These are phyloP conservation scores for Daldinia grandis DNA, from an alignment of 495 filamentous ascomycete genomes.

Conservation along the genomic window DNA sequence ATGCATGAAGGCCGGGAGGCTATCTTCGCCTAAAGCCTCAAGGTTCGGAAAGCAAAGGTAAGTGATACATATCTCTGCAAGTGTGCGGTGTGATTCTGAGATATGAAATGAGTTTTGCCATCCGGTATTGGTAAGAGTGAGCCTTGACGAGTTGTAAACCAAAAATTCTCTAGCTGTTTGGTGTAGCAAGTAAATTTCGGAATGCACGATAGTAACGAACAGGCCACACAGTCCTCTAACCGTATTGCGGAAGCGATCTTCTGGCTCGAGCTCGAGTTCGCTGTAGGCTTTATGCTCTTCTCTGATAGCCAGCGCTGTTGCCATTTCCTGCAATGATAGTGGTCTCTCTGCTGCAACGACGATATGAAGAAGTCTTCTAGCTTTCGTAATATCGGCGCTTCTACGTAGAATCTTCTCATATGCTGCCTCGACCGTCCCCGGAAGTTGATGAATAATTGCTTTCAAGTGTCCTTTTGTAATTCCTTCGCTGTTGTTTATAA, in stretches of 20 bases:
- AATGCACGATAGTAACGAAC: constrained; percentile 48
- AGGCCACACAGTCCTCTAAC: constrained; percentile 53
- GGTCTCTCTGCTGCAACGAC: constrained; percentile 52
- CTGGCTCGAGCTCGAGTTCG: constrained; percentile 35
- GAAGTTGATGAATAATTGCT: constrained; percentile 21
- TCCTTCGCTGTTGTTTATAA: constrained; percentile 29
- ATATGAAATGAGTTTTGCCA: not conserved
- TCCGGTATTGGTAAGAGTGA: not conserved
- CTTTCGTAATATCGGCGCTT: constrained; percentile 38
- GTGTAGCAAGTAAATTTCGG: constrained; percentile 53
- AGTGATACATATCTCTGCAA: not conserved
- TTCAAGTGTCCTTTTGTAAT: constrained; percentile 40
- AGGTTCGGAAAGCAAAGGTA: not conserved
- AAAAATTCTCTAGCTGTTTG: constrained; percentile 57
- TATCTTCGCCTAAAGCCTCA: not conserved
- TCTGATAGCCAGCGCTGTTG: constrained; percentile 46
- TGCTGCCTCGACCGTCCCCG: constrained; percentile 46
- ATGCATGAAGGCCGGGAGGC: not conserved
- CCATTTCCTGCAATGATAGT: constrained; percentile 53
- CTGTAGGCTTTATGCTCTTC: constrained; percentile 29
- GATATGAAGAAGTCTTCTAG: constrained; percentile 49
- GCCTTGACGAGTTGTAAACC: constrained; percentile 1
- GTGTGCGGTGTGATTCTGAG: not conserved
- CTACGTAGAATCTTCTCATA: constrained; percentile 55
- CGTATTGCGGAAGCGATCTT: constrained; percentile 36